Evolutionary conservation across 305 asterid genomes (phyloP), one percentile per base, ranked within the genome.

Genomic region (Fraxinus baroniana): DNA sequence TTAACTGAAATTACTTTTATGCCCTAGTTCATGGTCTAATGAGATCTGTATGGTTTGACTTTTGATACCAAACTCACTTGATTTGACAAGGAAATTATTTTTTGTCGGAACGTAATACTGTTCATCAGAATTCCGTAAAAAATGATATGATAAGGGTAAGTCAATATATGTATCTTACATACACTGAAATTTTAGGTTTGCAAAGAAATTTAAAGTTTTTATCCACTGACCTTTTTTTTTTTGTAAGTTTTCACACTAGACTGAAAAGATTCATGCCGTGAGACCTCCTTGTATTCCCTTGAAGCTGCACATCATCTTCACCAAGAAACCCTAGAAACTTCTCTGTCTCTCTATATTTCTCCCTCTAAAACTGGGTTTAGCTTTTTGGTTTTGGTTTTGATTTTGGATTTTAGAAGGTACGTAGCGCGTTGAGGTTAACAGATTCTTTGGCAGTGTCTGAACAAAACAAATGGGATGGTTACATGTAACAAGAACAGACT

Each of bases 381-480:
- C 72, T 55, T 62, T 75, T 74, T 49, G 10, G 33, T 64, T 81
- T 20, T 30, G 5, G 12, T 62, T 76, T 24, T 36, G 75, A 68
- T 7, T 37, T 8, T 37, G 44, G 44, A 26, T 83, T 78, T 60
- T 79, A 74, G 82, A 37, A 79, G 89, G 80, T 62, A 80, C 87
- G 80, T 62, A 80, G 87, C 85, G 92, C 90, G 91, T 89, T 90
- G 90, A 89, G 87, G 85, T 88, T 76, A 79, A 10, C 77, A 87
- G 90, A 86, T 87, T 92, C 90, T 88, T 71, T 89, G 87, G 81
- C 91, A 85, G 90, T 57, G 78, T 72, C 81, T 83, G 86, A 78
- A 84, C 4, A 78, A 85, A 87, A 76, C 86, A 87, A 84, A 83
- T 79, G 86, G 62, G 62, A 52, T 52, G 62, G 62, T 52, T 52